Base-by-base conservation (phyloP, 2,329 filamentous ascomycete genomes). In the Xylariaceae sp. region DNA sequence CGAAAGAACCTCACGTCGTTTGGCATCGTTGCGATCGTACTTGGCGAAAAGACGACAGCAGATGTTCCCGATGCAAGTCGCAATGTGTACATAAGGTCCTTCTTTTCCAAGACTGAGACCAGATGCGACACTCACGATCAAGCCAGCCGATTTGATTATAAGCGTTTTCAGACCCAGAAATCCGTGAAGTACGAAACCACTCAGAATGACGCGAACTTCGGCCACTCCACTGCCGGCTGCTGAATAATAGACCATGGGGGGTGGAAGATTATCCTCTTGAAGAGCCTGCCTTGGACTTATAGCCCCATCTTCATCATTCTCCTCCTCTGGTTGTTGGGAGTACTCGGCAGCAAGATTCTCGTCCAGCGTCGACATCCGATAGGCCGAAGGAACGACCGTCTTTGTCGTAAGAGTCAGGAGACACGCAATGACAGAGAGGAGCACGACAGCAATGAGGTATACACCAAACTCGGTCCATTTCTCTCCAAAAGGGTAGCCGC, bases 201-300 rank as follows among this genome's bases (percentile, higher is more conserved):
- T 96, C n/a, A 97, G 78, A 44, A 97, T 97, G 45, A 97, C 93
- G 50, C 93, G 90, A 42, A 97, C 91, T 67, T 98, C 93, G 6
- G 93, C 93, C 11, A 98, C 93, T 54, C 93, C 93, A 65, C 89
- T 95, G 37, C 93, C 93, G 32, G 91, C 91, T 44, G 91, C 93
- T 7, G 93, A 90, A 63, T 96, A 98, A 65, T 95, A 98, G 4
- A 91, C 78, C 84, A 94, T 94, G 1, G 88, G 86, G 4, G 55
- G 42, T 2, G 84, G 77, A 1, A 71, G 64, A 13, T 30, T 11
- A 13, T 45, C 41, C 19, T 51, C 45, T 8, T 34, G 19, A 13
- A 24, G 39, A 37, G 38, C 44, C 18, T 61, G 61, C 4, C 56
- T 60, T 7, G 71, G 68, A 29, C 65, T 72, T 3, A 49, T 66